Evolutionary conservation across 2,329 filamentous ascomycete species (phyloP), one percentile per base, ranked within the genome.

Genomic region (Moelleriella libera): DNA sequence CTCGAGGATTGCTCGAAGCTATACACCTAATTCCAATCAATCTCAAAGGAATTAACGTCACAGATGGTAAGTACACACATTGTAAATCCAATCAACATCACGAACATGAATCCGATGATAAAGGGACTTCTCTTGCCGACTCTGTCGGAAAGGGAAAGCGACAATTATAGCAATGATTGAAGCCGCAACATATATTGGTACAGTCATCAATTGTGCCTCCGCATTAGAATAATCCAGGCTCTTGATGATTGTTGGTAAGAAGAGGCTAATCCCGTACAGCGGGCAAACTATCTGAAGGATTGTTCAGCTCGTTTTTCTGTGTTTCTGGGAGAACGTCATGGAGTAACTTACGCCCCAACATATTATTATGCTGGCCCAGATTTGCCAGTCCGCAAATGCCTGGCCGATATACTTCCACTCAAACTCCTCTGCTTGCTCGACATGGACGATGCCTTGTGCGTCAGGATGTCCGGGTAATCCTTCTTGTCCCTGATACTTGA

Each of bases 331-430:
- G 21, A 21, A 21, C 21, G 21, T 21, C 21, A 21, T 21, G 21
- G 21, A 21, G 21, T 21, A 21, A 66, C 69, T 66, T 60, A 82
- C 76, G 7, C 80, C 77, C 68, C 80, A 81, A 55, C 79, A 80
- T 34, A 84, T 76, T 45, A 82, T 67, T 5, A 82, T 65, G 46
- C 72, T 73, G 30, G 71, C 63, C 67, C 69, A 75, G 43, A 87
- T 88, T 64, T 94, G 90, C 82, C 85, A 92, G 57, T 94, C 88
- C 39, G 72, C 78, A 43, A 90, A 67, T 1, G 81, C 81, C 6
- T 78, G 73, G 75, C 78, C 80, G 49, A 92, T 78, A 58, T 89
- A 92, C 11, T 70, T 68, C 77, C 82, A 84, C 52, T 80, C 74
- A 60, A 92, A 92, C 45, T 82, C 74, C 54, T 92, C 87, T 41